Evolutionary conservation across 768 basidiomycete genomes (phyloP).

Genomic region (Termitomyces sp.): DNA sequence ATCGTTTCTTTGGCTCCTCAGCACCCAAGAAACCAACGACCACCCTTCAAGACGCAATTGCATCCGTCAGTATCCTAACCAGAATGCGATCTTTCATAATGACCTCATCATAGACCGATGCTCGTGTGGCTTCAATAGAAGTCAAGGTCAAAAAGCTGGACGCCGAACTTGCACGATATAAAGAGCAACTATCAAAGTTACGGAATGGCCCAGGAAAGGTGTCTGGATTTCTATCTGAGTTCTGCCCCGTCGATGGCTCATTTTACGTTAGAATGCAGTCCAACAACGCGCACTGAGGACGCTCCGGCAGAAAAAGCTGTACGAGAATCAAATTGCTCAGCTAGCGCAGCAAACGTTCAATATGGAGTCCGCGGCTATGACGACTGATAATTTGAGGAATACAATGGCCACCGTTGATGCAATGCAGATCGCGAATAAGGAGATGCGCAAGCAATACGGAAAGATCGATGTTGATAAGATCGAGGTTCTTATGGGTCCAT

Average conservation of each 20-base stretch:
- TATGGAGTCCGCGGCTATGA: constrained; percentile 94
- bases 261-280: constrained; percentile 67
- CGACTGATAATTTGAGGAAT: constrained; percentile 97
- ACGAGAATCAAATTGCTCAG: constrained; percentile 88
- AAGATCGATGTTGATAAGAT: constrained; percentile 98
- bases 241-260: neutral
- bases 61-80: constrained; percentile 51
- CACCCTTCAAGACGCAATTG: constrained; percentile 88
- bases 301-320: constrained; percentile 94
- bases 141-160: constrained; percentile 97
- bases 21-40: constrained; percentile 82
- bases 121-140: constrained; percentile 83
- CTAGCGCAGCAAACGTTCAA: constrained; percentile 95
- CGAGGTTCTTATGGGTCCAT: constrained; percentile 58
- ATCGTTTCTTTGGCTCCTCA: constrained; percentile 80
- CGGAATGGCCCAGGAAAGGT: constrained; percentile 96
- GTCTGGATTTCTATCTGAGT: constrained; percentile 13
- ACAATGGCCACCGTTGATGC: constrained; percentile 99
- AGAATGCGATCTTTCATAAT: constrained; percentile 8
- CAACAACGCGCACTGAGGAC: constrained; percentile 92
- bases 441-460: constrained; percentile 94
- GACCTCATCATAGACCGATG: constrained; percentile 65
- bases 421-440: constrained; percentile 95
- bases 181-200: constrained; percentile 94
- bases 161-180: constrained; percentile 86